Conservation (phyloP, 805 yeast genomes). For the Suhomyces vadensis region DNA sequence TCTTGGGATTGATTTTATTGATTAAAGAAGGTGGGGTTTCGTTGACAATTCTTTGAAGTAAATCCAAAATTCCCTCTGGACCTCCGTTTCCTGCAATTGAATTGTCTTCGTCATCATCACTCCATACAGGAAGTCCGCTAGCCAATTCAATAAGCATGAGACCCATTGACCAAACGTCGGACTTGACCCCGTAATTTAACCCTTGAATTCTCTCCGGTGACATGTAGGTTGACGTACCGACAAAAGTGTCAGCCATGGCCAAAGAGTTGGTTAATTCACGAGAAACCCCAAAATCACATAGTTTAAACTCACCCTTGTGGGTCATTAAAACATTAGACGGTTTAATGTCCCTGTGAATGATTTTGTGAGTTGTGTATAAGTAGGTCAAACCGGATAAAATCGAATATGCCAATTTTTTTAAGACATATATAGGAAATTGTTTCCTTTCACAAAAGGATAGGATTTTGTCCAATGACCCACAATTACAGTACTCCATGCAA, state of each 20-base stretch:
- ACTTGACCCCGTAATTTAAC: constrained; percentile 86
- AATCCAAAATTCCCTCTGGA: constrained; percentile 87
- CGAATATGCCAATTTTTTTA: constrained; percentile 72
- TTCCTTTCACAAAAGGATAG: constrained; percentile 47
- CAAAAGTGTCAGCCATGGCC: constrained; percentile 87
- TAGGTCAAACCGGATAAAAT: constrained; percentile 82
- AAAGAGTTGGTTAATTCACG: constrained; percentile 89
- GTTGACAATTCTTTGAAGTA: constrained; percentile 88
- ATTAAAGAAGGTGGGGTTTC: constrained; percentile 80
- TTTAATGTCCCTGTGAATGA: constrained; percentile 93
- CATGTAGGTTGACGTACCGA: constrained; percentile 96
- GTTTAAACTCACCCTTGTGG: constrained; percentile 80
- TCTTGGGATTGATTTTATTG: constrained; percentile 31
- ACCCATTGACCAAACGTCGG: constrained; percentile 97
- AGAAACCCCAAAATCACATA: constrained; percentile 96
- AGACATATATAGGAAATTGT: constrained; percentile 57
- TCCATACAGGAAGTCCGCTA: constrained; percentile 79
- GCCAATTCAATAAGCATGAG: constrained; percentile 87
- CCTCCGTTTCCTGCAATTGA: constrained; percentile 31
- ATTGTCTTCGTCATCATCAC: constrained; percentile 45
- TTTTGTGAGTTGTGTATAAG: constrained; percentile 78
- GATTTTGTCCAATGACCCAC: constrained; percentile 87
- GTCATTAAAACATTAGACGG: constrained; percentile 92
- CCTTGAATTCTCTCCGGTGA: constrained; percentile 98
- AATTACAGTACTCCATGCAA: constrained; percentile 95